phyloP scores from a whole-genome alignment of 805 yeast genomes.

The Candida chauliodis region DNA sequence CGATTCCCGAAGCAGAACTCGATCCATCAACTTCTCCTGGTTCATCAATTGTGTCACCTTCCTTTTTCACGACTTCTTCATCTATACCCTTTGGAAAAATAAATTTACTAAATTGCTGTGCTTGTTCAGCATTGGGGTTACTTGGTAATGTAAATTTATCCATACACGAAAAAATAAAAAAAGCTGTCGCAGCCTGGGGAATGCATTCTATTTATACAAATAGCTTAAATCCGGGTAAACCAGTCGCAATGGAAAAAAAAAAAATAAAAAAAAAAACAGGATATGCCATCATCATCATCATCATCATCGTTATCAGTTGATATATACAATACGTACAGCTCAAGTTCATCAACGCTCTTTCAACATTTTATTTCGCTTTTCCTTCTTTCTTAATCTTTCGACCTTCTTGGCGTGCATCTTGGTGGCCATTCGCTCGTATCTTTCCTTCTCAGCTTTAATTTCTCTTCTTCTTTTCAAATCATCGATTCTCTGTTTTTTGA shows the following conservation, averaged over 20 bases:
- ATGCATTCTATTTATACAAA: not conserved
- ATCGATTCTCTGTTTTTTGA: constrained; percentile 49
- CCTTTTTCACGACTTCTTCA: constrained; percentile 9
- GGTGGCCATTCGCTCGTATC: constrained; percentile 76
- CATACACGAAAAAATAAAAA: not conserved
- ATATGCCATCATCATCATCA: not conserved
- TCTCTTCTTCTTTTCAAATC: constrained; percentile 71
- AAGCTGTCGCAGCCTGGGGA: not conserved
- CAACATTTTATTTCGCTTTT: constrained; percentile 90
- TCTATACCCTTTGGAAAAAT: not conserved
- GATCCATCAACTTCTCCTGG: constrained; percentile 51
- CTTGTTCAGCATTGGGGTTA: not conserved
- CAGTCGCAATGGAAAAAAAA: not conserved
- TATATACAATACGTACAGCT: not conserved
- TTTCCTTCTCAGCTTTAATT: constrained; percentile 81
- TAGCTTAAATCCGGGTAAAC: not conserved
- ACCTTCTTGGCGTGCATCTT: constrained; percentile 91
- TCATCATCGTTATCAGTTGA: not conserved
- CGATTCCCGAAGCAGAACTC: constrained; percentile 87
- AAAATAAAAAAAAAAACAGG: too few relatives aligned
- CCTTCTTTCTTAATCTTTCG: constrained; percentile 84
- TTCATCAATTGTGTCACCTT: constrained; percentile 24
- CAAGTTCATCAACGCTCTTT: constrained; percentile 66
- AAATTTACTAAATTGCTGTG: not conserved
- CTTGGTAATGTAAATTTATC: not conserved